Base-by-base conservation (phyloP, 2,329 filamentous ascomycete species). In the Camillea tinctor region DNA sequence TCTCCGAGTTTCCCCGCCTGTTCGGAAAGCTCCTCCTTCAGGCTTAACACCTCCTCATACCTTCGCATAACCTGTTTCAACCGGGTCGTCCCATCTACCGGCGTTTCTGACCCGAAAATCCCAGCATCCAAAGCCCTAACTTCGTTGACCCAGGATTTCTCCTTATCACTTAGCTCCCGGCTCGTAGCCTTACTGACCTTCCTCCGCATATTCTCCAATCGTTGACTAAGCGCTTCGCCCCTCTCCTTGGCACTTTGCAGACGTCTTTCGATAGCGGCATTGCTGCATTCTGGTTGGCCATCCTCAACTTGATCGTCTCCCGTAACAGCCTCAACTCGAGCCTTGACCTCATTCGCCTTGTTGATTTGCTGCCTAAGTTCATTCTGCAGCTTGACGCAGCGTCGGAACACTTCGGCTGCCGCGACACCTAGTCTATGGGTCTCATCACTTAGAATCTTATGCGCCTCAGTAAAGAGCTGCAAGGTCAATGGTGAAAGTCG, bases 341-440 rank as follows among this genome's bases (percentile, higher is more conserved):
- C 78, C 70, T 85, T 86, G 49, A 91, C 82, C 67, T 89, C 84
- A 57, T 86, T 84, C 24, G 85, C 87, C 66, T 88, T 86, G 62
- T 77, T 77, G 22, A 93, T 82, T 71, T 93, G 90, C 62, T 87
- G 84, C 64, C 79, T 80, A 50, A 93, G 80, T 69, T 93, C 89
- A 19, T 80, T 78, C 67, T 89, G 87, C 23, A 93, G 80, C 52
- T 86, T 81, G 66, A 89, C 84, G 62, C 89, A 91, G 57, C 87
- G 83, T 23, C 87, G 81, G 75, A 93, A 93, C 5, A 93, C 79
- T 67, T 92, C 89, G 1, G 89, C 85, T 0, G 88, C 90, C 1
- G 88, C 90, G 50, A 84, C 77, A 17, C 89, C 89, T 11, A 93
- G 80, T 11, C 80, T 81, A 66, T 89, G 81, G 0, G 89, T 92